Percentiles rank a stretch among this genome's conserved stretches.
These are phyloP conservation scores for Boletus pseudo-olivaceus DNA, from an alignment of 768 basidiomycete species.

Conservation along the genomic window DNA sequence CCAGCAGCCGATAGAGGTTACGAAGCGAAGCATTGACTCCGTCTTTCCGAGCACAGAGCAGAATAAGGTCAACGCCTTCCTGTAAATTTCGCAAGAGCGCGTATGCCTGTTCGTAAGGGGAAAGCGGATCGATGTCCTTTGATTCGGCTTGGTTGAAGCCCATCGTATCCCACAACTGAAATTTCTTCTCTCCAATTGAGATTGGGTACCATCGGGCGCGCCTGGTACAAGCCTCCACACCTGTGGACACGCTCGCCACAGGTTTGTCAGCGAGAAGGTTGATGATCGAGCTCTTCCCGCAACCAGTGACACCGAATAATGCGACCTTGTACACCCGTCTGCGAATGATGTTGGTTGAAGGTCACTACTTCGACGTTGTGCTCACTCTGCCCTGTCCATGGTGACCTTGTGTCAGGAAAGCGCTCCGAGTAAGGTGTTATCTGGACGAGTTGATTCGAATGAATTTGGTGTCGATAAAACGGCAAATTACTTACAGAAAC, in stretches of 20 bases:
- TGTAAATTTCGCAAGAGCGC: slow-evolving; percentile 32
- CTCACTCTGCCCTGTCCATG: slow-evolving; percentile 19
- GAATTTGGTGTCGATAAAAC: not conserved
- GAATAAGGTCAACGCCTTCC: slow-evolving; percentile 37
- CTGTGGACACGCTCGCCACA: slow-evolving; percentile 28
- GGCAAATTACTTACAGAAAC: slow-evolving; percentile 6
- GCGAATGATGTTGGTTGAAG: slow-evolving; percentile 2
- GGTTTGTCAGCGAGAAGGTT: slow-evolving; percentile 27
- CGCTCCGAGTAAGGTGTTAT: not conserved
- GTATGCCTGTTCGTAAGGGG: slow-evolving; percentile 30
- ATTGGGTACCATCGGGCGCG: slow-evolving; percentile 22
- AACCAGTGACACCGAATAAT: slow-evolving; percentile 28
- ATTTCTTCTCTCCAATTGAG: slow-evolving; percentile 16
- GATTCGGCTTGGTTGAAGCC: slow-evolving; percentile 29
- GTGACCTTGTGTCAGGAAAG: not conserved
- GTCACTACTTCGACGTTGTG: not conserved
- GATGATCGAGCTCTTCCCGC: slow-evolving; percentile 31
- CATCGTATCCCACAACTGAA: slow-evolving; percentile 34
- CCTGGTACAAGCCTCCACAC: slow-evolving; percentile 34
- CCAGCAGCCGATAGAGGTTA: slow-evolving; percentile 37
- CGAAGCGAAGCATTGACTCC: slow-evolving; percentile 34
- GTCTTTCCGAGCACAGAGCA: slow-evolving; percentile 39
- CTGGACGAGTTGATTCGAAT: not conserved
- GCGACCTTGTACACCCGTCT: slow-evolving; percentile 25
- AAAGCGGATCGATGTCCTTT: slow-evolving; percentile 12